Base-by-base conservation (phyloP, 805 yeast species). In the Spathaspora hagerdaliae region DNA sequence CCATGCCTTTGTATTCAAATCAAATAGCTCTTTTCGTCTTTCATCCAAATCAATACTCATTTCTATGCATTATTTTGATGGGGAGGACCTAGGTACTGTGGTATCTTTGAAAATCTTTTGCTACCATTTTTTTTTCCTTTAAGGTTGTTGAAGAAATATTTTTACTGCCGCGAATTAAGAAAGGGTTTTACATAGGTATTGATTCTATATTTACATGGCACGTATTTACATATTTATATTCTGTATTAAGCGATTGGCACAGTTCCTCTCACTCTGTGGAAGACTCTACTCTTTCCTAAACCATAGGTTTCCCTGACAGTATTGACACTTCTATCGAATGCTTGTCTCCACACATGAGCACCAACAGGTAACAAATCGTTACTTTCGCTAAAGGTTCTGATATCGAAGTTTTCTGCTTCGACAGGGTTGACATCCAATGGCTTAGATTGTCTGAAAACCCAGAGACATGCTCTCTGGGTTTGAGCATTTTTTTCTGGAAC, bases 291-390 rank as follows among this genome's bases (percentile, higher is more conserved):
- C 49, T 70, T 63, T 14, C 82, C 84, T 49, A 92, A 73, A 4
- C 89, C 92, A 60, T 85, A 87, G 59, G 75, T 64, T 51, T 74
- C 78, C 64, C 98, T 82, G 27, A 91, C 83, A 3, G 60, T 62
- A 29, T 75, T 75, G 38, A 87, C 85, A 55, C 83, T 79, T 55
- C 87, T 70, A 65, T 94, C 98, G 81, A 85, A 92, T 36, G 66
- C 71, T 53, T 84, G 81, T 75, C 98, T 82, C 92, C 96, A 92
- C 39, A 88, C 75, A 62, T 89, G 96, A 1, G 96, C 97, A 27
- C 98, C 97, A 40, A 91, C 81, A 1, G 97, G 81, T n/a, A 71
- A 69, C 53, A 94, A 75, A 4, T 71, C 61, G 63, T 86, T 61
- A 3, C 64, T 51, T 3, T 65, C 71, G 12, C 74, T 86, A 63